Base-by-base conservation (phyloP, 2,329 filamentous ascomycete genomes). In the Drechslerella coelobrocha region DNA sequence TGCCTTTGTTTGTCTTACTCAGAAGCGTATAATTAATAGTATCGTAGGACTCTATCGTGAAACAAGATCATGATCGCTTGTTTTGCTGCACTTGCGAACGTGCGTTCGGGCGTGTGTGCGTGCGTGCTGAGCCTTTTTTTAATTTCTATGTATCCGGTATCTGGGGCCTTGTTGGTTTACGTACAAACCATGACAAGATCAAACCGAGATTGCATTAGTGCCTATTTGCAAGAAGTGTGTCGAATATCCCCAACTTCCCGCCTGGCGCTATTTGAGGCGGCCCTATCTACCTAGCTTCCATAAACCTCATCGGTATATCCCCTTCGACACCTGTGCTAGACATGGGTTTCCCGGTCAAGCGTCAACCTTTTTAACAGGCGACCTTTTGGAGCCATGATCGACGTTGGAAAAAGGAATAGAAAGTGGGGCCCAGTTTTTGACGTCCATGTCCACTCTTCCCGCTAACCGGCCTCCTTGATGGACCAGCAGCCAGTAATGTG, bases 261-360 rank as follows among this genome's bases (percentile, higher is more conserved):
- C 41, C 19, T 6, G 37, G 63, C 56, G 59, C 63, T 68, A 68
- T 61, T 68, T 62, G 52, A 52, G 63, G 56, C 43, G 55, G 34
- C 31, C 37, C 39, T 56, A 68, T 68, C 63, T 60, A 60, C 51
- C 48, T 27, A 23, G 24, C 43, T 54, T 52, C 50, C 34, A 27
- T 47, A 41, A 61, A 53, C 39, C 57, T 27, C 41, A 43, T 43
- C 26, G 43, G 21, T 43, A 41, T 48, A 57, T 50, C 51, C 51
- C 52, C 34, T 52, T 45, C 54, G 62, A 60, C 54, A 29, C 54
- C 50, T 39, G 39, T 45, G 24, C 31, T 34, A 55, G 66, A 45
- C 66, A 71, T 71, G 66, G 66, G 65, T 47, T 48, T 61, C 66
- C 66, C 59, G 59, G 66, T 71, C 66, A 48, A 71, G 66, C 66